A percentile compares a stretch with the other conserved stretches of the same genome.
Evolutionary conservation across 352 stramenopile species (phyloP).

Genomic region (Phytophthora melonis): DNA sequence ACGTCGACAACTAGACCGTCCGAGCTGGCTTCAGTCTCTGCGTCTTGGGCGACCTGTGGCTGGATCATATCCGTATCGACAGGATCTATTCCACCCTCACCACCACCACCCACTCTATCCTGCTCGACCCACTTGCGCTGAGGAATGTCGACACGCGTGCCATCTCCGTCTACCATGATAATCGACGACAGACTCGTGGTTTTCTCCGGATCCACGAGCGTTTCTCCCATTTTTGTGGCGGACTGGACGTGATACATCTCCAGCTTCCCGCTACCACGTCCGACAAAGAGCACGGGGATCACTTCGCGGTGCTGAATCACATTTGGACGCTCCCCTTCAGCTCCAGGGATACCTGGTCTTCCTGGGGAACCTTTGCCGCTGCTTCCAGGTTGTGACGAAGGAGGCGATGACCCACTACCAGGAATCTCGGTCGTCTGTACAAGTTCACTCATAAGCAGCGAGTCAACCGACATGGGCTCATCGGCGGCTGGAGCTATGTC

Average conservation of each 20-base stretch:
- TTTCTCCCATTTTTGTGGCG: constrained; percentile 74
- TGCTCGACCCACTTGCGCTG: constrained; percentile 50
- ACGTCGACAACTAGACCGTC: constrained; percentile 17
- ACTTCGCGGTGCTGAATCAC: constrained; percentile 59
- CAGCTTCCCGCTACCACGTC: constrained; percentile 68
- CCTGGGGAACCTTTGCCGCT: constrained; percentile 24
- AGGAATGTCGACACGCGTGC: constrained; percentile 52
- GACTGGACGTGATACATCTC: constrained; percentile 83
- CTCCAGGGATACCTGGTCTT: constrained; percentile 1
- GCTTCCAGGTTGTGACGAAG: constrained; percentile 10
- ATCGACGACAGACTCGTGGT: constrained; percentile 58
- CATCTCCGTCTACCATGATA: constrained; percentile 66
- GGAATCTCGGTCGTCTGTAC: constrained; percentile 73
- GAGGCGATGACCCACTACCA: constrained; percentile 23
- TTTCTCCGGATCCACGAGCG: constrained; percentile 57
- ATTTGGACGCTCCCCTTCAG: constrained; percentile 18
- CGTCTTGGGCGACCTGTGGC: constrained; percentile 8
- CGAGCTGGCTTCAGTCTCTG: not conserved
- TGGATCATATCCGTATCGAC: constrained; percentile 24
- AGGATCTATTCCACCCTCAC: not conserved
- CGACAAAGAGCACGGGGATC: constrained; percentile 73
- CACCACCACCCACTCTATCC: not conserved
- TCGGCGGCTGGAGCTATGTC: constrained; percentile 51
- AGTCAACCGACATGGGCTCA: constrained; percentile 66
- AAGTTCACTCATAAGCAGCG: constrained; percentile 70